Percentiles rank a stretch among this genome's conserved stretches.
Conservation (phyloP, 768 basidiomycete genomes). For the Amanita fuliginea region DNA sequence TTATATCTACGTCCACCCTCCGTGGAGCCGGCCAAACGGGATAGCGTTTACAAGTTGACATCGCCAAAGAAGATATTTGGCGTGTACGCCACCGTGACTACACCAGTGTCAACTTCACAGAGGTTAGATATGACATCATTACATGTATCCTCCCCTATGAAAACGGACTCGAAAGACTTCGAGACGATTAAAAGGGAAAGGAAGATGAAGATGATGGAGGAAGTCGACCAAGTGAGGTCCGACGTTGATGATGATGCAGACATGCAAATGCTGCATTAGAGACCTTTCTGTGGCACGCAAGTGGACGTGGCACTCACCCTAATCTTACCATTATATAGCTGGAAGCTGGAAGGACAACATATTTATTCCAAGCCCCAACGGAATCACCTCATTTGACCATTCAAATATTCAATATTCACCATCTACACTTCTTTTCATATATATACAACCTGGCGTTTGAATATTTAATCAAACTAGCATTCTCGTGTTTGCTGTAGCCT, state of each 20-base stretch:
- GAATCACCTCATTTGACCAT: neutral
- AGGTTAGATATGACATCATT: conserved; percentile 12
- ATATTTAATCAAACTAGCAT: neutral
- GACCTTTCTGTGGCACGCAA: neutral
- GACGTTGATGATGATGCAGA: conserved; percentile 1
- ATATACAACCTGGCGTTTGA: neutral
- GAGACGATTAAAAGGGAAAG: neutral
- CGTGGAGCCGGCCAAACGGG: conserved; percentile 7
- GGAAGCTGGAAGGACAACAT: neutral
- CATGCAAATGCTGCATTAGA: neutral
- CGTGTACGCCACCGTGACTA: conserved; percentile 5
- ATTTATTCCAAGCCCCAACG: conserved; percentile 5
- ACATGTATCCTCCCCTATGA: conserved; percentile 1
- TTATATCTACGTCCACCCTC: neutral
- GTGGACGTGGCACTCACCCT: neutral
- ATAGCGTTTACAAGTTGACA: conserved; percentile 13
- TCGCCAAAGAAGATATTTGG: conserved; percentile 14
- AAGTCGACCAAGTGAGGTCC: neutral
- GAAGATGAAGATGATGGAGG: conserved; percentile 6
- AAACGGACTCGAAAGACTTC: neutral
- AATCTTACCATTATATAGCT: conserved; percentile 3
- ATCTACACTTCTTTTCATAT: neutral
- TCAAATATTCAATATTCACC: neutral
- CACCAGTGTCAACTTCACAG: conserved; percentile 17
- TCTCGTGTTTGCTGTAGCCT: too few species aligned